Percentiles rank a stretch among this genome's conserved stretches.
phyloP scores from a whole-genome alignment of 2,329 filamentous ascomycete species.

The Diplocarpon rosae region DNA sequence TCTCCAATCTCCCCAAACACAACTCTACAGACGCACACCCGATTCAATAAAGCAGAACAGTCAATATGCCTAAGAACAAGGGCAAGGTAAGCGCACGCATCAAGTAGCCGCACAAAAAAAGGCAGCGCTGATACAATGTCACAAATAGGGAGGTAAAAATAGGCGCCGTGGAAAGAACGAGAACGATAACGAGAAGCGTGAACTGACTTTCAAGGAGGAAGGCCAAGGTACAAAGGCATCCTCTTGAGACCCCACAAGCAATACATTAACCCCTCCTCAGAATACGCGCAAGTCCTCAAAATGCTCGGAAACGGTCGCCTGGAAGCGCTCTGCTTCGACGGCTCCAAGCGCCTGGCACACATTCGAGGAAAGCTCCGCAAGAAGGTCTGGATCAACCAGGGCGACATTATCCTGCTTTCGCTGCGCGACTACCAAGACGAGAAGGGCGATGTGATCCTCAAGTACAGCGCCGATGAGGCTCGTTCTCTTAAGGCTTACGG shows the following conservation, averaged over 20 bases:
- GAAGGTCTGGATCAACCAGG: constrained; percentile 99
- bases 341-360: constrained; percentile 72
- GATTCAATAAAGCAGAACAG: constrained; percentile 5
- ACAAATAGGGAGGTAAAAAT: constrained; percentile 85
- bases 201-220: constrained; percentile 97
- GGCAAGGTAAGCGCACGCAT: constrained; percentile 63
- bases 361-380: constrained; percentile 95
- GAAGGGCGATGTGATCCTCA: constrained; percentile 87
- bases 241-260: background rate
- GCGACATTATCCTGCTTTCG: constrained; percentile 81
- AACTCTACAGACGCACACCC: too few relatives aligned
- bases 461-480: constrained; percentile 94
- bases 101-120: constrained; percentile 8
- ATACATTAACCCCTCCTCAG: constrained; percentile 28
- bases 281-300: constrained; percentile 82
- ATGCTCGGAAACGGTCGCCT: constrained; percentile 94
- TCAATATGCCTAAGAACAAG: constrained; percentile 96
- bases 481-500: constrained; percentile 93
- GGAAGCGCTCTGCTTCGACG: constrained; percentile 87
- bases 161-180: constrained; percentile 97
- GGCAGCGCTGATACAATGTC: constrained; percentile 3
- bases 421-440: constrained; percentile 90
- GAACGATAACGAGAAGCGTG: constrained; percentile 98
- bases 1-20: too few relatives aligned
- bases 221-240: constrained; percentile 54